Evolutionary conservation across 148 eudicot genomes (phyloP), one percentile per base, ranked within the genome.

Genomic region (Cornus controversa): DNA sequence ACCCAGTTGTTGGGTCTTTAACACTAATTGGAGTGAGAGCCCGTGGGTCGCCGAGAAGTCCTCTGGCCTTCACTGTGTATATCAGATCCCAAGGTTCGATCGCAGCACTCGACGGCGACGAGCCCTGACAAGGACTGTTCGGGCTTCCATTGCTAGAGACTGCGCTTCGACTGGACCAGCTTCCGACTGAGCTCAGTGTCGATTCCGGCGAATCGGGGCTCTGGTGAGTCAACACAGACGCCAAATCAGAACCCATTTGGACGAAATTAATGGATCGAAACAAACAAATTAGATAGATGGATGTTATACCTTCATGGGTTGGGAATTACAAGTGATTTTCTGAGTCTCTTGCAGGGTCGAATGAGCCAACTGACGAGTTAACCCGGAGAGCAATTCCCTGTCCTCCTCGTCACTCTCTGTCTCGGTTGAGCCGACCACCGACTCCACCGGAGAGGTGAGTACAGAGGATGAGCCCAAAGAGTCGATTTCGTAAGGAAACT

Each of bases 161-260:
- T 42, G 84, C 77, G 75, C 86, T 79, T 24, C 84, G 77, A 42
- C 36, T 74, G 5, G 82, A 58, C 87, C 85, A 87, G 54, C 75
- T 70, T 23, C 84, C 84, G 40, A 82, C 54, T 14, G 86, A 86
- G 64, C 81, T 22, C 4, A 91, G 76, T 4, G 93, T 91, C 25
- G 96, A 91, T 73, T 91, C 93, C 0, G 96, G 96, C 11, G 96
- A 90, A 16, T 88, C 81, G 8, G 89, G 85, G 23, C 79, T 16
- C 62, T 84, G 84, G 91, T 87, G 75, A 50, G 68, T 15, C 65
- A 67, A 76, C 31, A 68, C 13, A 36, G 16, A 66, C 14, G 53
- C 57, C 0, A 28, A 64, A 71, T 58, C 34, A 68, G 79, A 67
- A 65, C 16, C n/a, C 31, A 65, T 14, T 8, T 58, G 13, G 11